Base-by-base conservation (phyloP, 352 stramenopile species). In the Pythium biforme region DNA sequence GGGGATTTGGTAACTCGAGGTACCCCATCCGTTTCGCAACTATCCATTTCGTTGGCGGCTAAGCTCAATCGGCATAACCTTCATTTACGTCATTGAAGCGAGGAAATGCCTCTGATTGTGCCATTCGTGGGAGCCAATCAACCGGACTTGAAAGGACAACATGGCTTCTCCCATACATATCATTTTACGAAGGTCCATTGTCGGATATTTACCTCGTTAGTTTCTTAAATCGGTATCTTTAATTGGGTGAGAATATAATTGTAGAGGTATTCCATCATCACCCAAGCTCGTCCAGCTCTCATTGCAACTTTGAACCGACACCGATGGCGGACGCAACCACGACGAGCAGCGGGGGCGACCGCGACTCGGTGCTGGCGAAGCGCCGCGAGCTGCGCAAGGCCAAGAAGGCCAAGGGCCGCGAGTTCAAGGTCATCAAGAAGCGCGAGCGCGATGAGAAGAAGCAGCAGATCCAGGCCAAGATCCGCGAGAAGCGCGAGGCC, bases 311-410 rank as follows among this genome's bases (percentile, higher is more conserved):
- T 51, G 53, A 61, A 59, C 58, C 34, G 22, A 50, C 51, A 41
- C 41, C 45, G 41, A 66, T 59, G 34, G n/a, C 46, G 20, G 22
- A 33, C 34, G 39, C 19, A 20, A 33, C 14, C 8, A 58, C 33
- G 33, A 72, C 69, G 68, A 61, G 47, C 31, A 58, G 62, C 23
- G 29, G 15, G 23, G 41, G 6, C 17, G 68, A 73, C 43, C 64
- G 65, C 31, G 57, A 62, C 12, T 27, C 55, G 29, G 68, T 74
- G 43, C 69, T 75, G 33, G 67, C 71, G 22, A 69, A 74, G 50
- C 82, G 85, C 50, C 82, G 85, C 25, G 79, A 83, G 70, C 77
- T 90, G 68, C 82, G 82, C 65, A 91, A 90, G 64, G 85, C 77
- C 54, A 94, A 92, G 75, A 94, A 94, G 63, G 61, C 49, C 14